Evolutionary conservation across 345 rosid genomes (phyloP), one percentile per base, ranked within the genome.

Genomic region (Capsella bursapastoris): DNA sequence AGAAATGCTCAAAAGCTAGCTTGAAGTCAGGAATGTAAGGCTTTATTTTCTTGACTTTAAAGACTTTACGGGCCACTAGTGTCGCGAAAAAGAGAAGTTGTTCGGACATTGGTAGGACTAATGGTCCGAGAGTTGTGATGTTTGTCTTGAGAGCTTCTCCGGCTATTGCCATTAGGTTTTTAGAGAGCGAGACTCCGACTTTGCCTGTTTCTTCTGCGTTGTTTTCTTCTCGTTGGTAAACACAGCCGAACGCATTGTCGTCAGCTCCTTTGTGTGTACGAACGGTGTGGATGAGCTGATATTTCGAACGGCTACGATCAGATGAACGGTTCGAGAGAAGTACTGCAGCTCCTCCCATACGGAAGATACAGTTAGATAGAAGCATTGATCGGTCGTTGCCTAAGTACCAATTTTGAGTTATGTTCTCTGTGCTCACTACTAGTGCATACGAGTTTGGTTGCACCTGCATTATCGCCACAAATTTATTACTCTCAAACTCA

Each of bases 321-420:
- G 90, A 79, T 2, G 83, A 60, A 1, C 85, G 83, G 90, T 89
- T 93, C 0, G 98, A 83, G 66, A 93, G 88, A 62, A 93, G 97
- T 70, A 93, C 86, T 3, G 98, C 97, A 0, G 97, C 98, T 2
- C 97, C 98, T 0, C 98, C 98, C 92, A 93, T 85, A 25, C 98
- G 93, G 84, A 93, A 93, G 60, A 90, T 89, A 72, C 97, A 93
- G 79, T 93, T 93, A 3, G 98, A 85, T 14, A 93, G 89, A 16
- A 93, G 93, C 98, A 93, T 93, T 27, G 97, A 85, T 22, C 96
- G 85, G 84, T 90, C 92, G 18, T 93, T 93, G 63, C 98, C 98
- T 28, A 84, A 84, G 84, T 93, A 93, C 96, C 98, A 91, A 60
- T 90, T 90, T 18, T 83, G 82, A 32, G 96, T 89, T 10, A 90